These are phyloP conservation scores for Vitrella brassicaformis DNA, from an alignment of 73 alveolate genomes.

Conservation along the genomic window DNA sequence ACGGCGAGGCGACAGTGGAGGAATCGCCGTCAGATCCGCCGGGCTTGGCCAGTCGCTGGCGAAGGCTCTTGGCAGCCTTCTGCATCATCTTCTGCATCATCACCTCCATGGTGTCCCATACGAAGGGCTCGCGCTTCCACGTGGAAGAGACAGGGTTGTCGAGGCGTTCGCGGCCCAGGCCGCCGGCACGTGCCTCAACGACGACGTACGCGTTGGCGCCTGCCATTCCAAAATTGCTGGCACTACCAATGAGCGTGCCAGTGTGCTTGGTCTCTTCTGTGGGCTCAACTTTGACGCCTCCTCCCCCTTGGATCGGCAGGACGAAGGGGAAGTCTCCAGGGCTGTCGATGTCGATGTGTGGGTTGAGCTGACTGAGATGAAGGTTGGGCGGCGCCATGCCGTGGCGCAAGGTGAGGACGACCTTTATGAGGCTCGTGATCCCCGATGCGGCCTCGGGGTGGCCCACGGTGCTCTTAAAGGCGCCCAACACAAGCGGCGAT, in stretches of 20 bases:
- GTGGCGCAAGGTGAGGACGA: neutral
- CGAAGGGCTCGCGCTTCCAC: too few relatives aligned
- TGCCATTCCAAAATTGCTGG: neutral
- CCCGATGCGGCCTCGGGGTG: constrained; percentile 8
- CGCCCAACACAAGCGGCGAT: neutral
- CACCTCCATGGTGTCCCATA: too few relatives aligned
- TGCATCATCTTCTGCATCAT: too few relatives aligned
- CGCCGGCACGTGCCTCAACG: too few relatives aligned
- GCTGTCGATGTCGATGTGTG: neutral
- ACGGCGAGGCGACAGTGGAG: too few relatives aligned
- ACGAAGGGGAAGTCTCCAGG: neutral
- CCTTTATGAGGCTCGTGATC: constrained; percentile 4
- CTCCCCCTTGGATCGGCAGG: neutral
- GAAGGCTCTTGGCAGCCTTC: too few relatives aligned
- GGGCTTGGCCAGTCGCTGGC: too few relatives aligned
- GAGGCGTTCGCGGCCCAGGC: too few relatives aligned
- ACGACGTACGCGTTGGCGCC: neutral
- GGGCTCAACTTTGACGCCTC: too few relatives aligned
- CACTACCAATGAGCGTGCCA: neutral
- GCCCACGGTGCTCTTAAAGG: constrained; percentile 8
- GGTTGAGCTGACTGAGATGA: constrained; percentile 5
- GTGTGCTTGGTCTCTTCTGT: neutral
- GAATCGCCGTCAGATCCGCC: too few relatives aligned
- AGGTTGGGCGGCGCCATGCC: constrained; percentile 4
- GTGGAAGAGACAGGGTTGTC: too few relatives aligned